Evolutionary conservation across 108 stramenopile species (phyloP).

Genomic region (Fragilariopsis cylindrus): DNA sequence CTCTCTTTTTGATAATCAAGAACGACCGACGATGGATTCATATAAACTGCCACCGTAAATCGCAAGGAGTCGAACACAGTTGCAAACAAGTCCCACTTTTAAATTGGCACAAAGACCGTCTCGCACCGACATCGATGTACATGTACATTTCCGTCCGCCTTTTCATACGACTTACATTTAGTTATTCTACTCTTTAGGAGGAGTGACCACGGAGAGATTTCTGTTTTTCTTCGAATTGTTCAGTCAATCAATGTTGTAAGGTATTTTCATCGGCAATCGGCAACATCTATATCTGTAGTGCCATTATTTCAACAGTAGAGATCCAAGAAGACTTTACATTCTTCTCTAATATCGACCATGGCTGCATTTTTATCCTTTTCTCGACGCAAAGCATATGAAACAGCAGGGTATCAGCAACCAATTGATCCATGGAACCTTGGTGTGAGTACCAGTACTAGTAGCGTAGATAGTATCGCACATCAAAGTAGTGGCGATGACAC

Average conservation of each 20-base stretch:
- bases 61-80: too few species aligned
- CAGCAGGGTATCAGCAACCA: not conserved
- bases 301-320: not conserved
- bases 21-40: too few species aligned
- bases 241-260: too few species aligned
- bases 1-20: too few species aligned
- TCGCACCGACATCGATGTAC: too few species aligned
- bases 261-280: not conserved
- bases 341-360: slow-evolving; percentile 13
- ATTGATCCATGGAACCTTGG: slow-evolving; percentile 23
- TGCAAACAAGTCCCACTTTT: too few species aligned
- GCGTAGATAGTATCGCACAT: not conserved
- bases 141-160: too few species aligned
- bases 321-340: too few species aligned
- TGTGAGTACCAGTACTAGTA: slow-evolving; percentile 32
- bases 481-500: slow-evolving; percentile 5
- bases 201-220: not conserved
- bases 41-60: too few species aligned
- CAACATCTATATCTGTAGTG: not conserved
- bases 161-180: too few species aligned
- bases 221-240: not conserved
- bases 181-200: not conserved
- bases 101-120: too few species aligned
- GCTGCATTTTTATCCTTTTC: slow-evolving; percentile 27
- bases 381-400: slow-evolving; percentile 9